These are phyloP conservation scores for Gypsophila paniculata DNA, from an alignment of 179 eudicot species.

Conservation along the genomic window DNA sequence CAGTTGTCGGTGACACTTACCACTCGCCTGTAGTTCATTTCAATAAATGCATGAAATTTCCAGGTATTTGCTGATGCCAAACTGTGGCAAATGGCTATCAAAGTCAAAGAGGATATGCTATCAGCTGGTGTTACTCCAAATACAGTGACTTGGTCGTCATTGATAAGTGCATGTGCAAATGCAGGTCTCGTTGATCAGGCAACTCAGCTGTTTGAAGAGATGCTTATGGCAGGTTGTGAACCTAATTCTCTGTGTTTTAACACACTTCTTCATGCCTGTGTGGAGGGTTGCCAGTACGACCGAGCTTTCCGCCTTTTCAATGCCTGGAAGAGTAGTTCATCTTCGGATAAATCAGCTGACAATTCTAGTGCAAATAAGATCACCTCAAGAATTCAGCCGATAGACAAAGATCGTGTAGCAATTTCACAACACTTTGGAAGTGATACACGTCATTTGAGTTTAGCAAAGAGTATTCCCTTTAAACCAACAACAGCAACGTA, in stretches of 20 bases:
- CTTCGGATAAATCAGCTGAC: constrained; percentile 25
- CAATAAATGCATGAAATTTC: constrained; percentile 29
- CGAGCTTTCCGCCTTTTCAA: constrained; percentile 80
- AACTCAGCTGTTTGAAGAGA: constrained; percentile 67
- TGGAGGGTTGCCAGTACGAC: constrained; percentile 82
- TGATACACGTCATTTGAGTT: constrained; percentile 31
- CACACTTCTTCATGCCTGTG: constrained; percentile 91
- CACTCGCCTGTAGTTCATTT: constrained; percentile 6
- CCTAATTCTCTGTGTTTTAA: constrained; percentile 90
- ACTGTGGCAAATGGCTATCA: constrained; percentile 80
- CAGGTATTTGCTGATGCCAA: constrained; percentile 94
- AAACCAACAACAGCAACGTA: constrained; percentile 75
- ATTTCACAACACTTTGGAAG: constrained; percentile 8
- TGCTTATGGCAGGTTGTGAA: constrained; percentile 75
- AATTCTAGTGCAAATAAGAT: constrained; percentile 19
- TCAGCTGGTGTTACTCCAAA: constrained; percentile 85
- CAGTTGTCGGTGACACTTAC: too few relatives aligned
- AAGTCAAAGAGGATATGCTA: constrained; percentile 87
- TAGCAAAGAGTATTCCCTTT: constrained; percentile 49
- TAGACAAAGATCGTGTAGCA: too few relatives aligned
- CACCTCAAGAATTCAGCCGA: too few relatives aligned
- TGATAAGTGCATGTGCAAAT: constrained; percentile 90
- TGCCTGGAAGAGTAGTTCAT: constrained; percentile 58
- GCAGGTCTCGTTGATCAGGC: constrained; percentile 81
- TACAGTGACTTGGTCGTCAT: constrained; percentile 81